Percentiles rank a stretch among this genome's conserved stretches.
Evolutionary conservation across 352 stramenopile species (phyloP).

Genomic region (Pythium sukuiense): DNA sequence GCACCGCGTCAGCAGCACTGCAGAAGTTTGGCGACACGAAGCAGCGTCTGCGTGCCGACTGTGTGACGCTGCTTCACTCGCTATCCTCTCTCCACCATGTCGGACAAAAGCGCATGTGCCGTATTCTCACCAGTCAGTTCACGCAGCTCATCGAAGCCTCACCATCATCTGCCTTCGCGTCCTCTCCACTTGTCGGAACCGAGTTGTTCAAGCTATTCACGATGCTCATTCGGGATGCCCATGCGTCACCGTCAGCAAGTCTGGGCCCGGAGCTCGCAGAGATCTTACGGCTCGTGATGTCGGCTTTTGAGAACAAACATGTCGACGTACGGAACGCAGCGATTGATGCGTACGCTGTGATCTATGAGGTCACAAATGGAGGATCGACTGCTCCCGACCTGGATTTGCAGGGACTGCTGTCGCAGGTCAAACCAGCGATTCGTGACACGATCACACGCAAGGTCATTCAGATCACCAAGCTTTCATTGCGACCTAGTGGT

Average conservation of each 20-base stretch:
- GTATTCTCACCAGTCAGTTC: slow-evolving; percentile 65
- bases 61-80: slow-evolving; percentile 66
- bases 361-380: slow-evolving; percentile 73
- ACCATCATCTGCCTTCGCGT: slow-evolving; percentile 29
- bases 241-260: background rate
- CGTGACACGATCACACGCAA: slow-evolving; percentile 70
- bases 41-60: slow-evolving; percentile 68
- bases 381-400: slow-evolving; percentile 33
- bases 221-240: slow-evolving; percentile 44
- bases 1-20: slow-evolving; percentile 57
- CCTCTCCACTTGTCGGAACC: slow-evolving; percentile 51
- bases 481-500: slow-evolving; percentile 2
- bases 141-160: slow-evolving; percentile 37
- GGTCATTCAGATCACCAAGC: slow-evolving; percentile 68
- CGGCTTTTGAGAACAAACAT: slow-evolving; percentile 80
- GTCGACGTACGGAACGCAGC: slow-evolving; percentile 76
- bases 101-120: slow-evolving; percentile 58
- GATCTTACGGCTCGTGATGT: slow-evolving; percentile 49
- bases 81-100: slow-evolving; percentile 58
- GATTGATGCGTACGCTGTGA: slow-evolving; percentile 59
- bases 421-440: slow-evolving; percentile 64
- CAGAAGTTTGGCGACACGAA: slow-evolving; percentile 82
- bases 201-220: slow-evolving; percentile 72
- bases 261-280: slow-evolving; percentile 33
- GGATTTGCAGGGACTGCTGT: slow-evolving; percentile 65